Conservation (phyloP, 176 grass and related monocot genomes). For the Hordeum vulgare region DNA sequence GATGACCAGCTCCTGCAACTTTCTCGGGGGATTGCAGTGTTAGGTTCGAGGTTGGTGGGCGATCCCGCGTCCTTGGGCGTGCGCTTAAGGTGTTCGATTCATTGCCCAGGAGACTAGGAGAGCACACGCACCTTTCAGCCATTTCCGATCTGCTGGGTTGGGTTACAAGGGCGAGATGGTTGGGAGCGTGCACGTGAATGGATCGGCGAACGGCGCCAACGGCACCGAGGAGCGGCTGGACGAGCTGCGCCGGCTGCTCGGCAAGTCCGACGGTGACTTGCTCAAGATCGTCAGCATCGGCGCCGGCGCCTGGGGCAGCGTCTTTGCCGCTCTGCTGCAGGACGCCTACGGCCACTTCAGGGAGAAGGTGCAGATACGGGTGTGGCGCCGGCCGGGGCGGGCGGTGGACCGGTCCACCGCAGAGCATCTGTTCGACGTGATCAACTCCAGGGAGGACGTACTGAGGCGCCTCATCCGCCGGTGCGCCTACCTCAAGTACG, state of each 20-base stretch:
- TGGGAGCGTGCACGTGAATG: conserved; percentile 61
- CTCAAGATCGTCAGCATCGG: conserved; percentile 97
- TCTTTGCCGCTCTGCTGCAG: conserved; percentile 86
- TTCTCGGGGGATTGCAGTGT: not conserved
- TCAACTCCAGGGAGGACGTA: conserved; percentile 95
- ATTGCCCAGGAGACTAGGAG: not conserved
- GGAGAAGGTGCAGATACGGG: conserved; percentile 92
- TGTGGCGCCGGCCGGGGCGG: conserved; percentile 74
- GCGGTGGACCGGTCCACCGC: conserved; percentile 60
- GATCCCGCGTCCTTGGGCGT: not conserved
- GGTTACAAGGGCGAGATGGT: conserved; percentile 40
- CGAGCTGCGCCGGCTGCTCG: conserved; percentile 67
- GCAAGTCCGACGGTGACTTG: conserved; percentile 80
- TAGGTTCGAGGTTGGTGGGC: conserved; percentile 39
- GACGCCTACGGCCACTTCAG: conserved; percentile 82
- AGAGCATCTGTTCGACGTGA: conserved; percentile 89
- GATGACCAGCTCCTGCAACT: conserved; percentile 33
- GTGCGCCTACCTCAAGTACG: conserved; percentile 92
- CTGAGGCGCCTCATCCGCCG: conserved; percentile 79
- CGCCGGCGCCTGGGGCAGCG: conserved; percentile 92
- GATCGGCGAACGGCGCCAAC: conserved; percentile 33
- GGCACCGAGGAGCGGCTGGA: conserved; percentile 71
- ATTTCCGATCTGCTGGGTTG: not conserved
- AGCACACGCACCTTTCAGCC: not conserved
- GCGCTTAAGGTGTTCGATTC: conserved; percentile 24